Evolutionary conservation across 106 monocot genomes (phyloP), one percentile per base, ranked within the genome.

Genomic region (Narthecium ossifragum): DNA sequence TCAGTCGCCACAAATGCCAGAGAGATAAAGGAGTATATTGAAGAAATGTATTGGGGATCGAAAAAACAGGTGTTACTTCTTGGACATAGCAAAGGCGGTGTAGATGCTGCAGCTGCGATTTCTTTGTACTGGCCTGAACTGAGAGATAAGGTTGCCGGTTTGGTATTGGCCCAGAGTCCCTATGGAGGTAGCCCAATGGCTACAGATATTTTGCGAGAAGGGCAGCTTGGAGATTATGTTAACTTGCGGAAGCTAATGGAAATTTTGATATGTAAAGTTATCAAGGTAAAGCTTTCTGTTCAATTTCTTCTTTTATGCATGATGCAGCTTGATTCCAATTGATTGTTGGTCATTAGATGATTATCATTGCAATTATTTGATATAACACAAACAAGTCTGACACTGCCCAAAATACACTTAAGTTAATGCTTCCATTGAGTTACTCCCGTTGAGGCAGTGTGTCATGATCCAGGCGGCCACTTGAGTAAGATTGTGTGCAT

Each of bases 81-180:
- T 56, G 98, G 98, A 26, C 98, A 98, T 59, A 98, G 91, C 70
- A 98, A 98, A 77, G 98, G 98, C 2, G 98, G 98, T 28, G 84
- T 98, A 40, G 98, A 98, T 70, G 73, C 98, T 18, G 98, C 98
- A 30, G 98, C 98, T 34, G 98, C 98, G 21, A 54, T 98, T 63
- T 98, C 91, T 62, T 72, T 91, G 31, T 91, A 98, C 61, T 91
- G 98, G 98, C 36, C 84, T 45, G 81, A 98, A 46, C 66, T 98
- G 53, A 91, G 84, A 77, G 91, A 87, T 55, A 98, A 91, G 66
- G 98, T 98, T 53, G 90, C 84, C 48, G 91, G 98, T 10, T 61
- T 98, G 26, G 98, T 45, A 50, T 72, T 98, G 50, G 91, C 79
- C 27, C 98, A 98, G 70, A 85, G 91, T 57, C 98, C 91, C 9